Conservation (phyloP, 2,329 filamentous ascomycete genomes). For the Aspergillus jensenii region DNA sequence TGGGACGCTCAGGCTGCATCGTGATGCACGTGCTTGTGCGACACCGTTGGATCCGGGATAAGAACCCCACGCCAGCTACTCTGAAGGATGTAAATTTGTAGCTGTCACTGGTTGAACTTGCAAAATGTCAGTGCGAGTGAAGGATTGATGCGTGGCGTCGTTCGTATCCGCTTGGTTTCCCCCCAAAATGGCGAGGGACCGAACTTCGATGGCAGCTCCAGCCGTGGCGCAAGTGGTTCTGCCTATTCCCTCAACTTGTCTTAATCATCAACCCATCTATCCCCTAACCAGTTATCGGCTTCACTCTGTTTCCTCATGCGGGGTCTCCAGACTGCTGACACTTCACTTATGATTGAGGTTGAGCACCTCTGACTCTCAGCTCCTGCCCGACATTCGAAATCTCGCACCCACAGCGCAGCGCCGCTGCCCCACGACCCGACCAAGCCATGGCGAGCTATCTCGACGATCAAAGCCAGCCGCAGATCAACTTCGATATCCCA, state of each 20-base stretch:
- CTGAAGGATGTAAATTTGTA: too few relatives aligned
- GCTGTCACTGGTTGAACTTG: too few relatives aligned
- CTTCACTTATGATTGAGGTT: slow-evolving; percentile 11
- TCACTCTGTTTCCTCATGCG: not conserved
- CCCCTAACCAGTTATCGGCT: not conserved
- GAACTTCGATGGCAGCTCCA: not conserved
- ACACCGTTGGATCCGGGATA: too few relatives aligned
- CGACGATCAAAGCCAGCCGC: slow-evolving; percentile 47
- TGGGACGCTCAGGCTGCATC: not conserved
- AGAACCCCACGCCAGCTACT: too few relatives aligned
- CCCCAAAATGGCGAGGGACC: not conserved
- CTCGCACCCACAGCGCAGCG: not conserved
- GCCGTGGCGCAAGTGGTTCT: slow-evolving; percentile 7
- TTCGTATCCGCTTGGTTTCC: not conserved
- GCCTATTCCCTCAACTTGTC: not conserved
- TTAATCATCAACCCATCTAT: slow-evolving; percentile 2
- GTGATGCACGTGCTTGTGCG: not conserved
- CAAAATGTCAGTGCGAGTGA: too few relatives aligned
- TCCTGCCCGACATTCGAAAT: not conserved
- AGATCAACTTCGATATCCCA: slow-evolving; percentile 25
- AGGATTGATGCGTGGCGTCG: not conserved
- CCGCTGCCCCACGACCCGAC: slow-evolving; percentile 10
- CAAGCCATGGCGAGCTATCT: slow-evolving; percentile 51
- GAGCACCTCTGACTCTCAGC: slow-evolving; percentile 8
- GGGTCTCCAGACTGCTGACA: not conserved